Base-by-base conservation (phyloP, 2,329 filamentous ascomycete species). In the Helotiales sp. region DNA sequence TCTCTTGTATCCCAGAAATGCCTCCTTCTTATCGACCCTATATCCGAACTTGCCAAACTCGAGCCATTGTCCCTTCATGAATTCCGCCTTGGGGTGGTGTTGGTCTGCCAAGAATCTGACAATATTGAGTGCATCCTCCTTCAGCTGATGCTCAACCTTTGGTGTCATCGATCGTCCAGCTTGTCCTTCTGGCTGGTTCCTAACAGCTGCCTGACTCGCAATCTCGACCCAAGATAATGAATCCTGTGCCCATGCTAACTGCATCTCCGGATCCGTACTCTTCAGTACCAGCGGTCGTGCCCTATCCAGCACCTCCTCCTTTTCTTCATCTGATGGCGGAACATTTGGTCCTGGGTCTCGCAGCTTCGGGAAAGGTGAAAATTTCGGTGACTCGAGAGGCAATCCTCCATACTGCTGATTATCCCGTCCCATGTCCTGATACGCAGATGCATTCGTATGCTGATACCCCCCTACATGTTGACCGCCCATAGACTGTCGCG, bases 1-100 rank as follows among this genome's bases (percentile, higher is more conserved):
- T 67, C 88, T 82, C 61, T 87, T 86, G 75, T 98, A 99, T 68
- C 89, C 90, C 60, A 86, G 77, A 72, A 96, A 98, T 7, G 95
- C 93, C 75, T 97, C 93, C 69, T 93, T 93, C 77, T 96, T 96
- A 78, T 99, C 95, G 59, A 92, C 81, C 27, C 92, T 86, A 73
- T 88, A 86, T 36, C 91, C 92, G 71, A 97, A 98, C 71, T 96
- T 96, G 66, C 95, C 95, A 79, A 98, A 99, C 72, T 99, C 95
- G 51, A 96, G 81, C 95, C 95, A 99, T 82, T 96, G 97, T 59
- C 92, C 91, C 68, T 87, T 87, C 78, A 98, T 91, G 72, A 98
- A 99, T 65, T 96, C 86, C 24, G 95, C 95, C 70, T 95, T 92
- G 24, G 95, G 95, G 67, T 99, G 95, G 62, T 88, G 86, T 73